Evolutionary conservation across 2,329 filamentous ascomycete species (phyloP).

Genomic region (Fusarium zealandicum): DNA sequence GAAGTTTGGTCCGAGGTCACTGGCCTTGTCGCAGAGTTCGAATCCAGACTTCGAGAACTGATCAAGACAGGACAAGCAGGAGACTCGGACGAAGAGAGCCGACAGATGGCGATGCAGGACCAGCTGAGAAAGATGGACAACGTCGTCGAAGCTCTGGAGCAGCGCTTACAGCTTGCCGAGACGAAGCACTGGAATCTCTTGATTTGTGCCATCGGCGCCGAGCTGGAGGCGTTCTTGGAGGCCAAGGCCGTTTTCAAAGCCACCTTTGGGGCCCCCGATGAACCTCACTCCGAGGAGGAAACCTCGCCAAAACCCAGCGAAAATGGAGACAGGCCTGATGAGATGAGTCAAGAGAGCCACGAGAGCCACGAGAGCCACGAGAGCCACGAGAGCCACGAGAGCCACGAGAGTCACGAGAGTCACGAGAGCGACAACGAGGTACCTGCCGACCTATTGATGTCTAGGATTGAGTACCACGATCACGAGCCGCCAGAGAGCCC

Average conservation of each 20-base stretch:
- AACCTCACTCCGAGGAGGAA: conserved; percentile 8
- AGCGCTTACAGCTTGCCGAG: conserved; percentile 62
- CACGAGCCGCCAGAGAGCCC: conserved; percentile 23
- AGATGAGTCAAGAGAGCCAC: conserved; percentile 1
- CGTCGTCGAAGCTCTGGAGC: conserved; percentile 63
- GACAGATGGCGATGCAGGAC: conserved; percentile 50
- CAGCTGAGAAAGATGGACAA: conserved; percentile 64
- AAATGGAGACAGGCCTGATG: neutral
- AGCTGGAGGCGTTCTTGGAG: conserved; percentile 70
- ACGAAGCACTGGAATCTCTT: conserved; percentile 75
- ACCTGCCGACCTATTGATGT: conserved; percentile 51
- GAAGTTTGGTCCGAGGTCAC: conserved; percentile 71
- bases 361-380: conserved; percentile 19
- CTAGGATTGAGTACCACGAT: conserved; percentile 41
- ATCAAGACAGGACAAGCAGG: conserved; percentile 51
- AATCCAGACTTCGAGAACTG: conserved; percentile 65
- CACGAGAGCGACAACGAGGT: conserved; percentile 54
- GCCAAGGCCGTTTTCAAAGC: conserved; percentile 62
- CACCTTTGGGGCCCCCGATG: conserved; percentile 23
- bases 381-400: conserved; percentile 13
- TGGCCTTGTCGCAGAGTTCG: conserved; percentile 67
- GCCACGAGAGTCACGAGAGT: conserved; percentile 21
- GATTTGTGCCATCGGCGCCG: conserved; percentile 77
- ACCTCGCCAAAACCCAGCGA: neutral
- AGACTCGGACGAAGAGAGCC: conserved; percentile 44